phyloP scores from a whole-genome alignment of 2,329 filamentous ascomycete species.

The Truncatella angustata region DNA sequence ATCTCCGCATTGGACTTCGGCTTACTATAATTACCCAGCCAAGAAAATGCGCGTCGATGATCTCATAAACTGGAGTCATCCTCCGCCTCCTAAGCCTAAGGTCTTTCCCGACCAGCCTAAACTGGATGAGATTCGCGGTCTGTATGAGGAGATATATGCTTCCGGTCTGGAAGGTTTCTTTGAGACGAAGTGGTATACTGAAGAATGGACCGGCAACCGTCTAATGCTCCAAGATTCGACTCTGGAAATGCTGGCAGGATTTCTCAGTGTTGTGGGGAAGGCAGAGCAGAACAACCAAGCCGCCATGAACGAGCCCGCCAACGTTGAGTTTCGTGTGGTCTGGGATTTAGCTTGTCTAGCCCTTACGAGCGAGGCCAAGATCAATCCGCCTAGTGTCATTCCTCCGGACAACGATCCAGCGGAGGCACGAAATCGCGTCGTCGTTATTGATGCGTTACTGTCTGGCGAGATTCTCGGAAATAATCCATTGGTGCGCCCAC shows the following conservation, averaged over 20 bases:
- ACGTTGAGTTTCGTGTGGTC: conserved; percentile 57
- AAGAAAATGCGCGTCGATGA: conserved; percentile 72
- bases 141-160: conserved; percentile 76
- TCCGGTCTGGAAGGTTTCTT: conserved; percentile 72
- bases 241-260: conserved; percentile 65
- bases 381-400: conserved; percentile 32
- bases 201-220: conserved; percentile 40
- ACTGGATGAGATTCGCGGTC: conserved; percentile 65
- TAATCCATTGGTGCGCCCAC: conserved; percentile 55
- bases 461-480: conserved; percentile 64
- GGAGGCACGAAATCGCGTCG: conserved; percentile 68
- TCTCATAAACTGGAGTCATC: conserved; percentile 62
- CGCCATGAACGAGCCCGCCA: conserved; percentile 52
- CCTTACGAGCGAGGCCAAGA: conserved; percentile 36
- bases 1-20: conserved; percentile 28
- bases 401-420: conserved; percentile 57
- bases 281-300: conserved; percentile 48
- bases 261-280: conserved; percentile 55
- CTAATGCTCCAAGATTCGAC: conserved; percentile 54
- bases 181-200: conserved; percentile 80
- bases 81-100: conserved; percentile 53
- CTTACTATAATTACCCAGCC: conserved; percentile 49
- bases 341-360: conserved; percentile 57
- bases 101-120: conserved; percentile 50
- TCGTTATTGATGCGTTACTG: conserved; percentile 73